phyloP scores from a whole-genome alignment of 768 basidiomycete species.

The Agrocybe praecox region DNA sequence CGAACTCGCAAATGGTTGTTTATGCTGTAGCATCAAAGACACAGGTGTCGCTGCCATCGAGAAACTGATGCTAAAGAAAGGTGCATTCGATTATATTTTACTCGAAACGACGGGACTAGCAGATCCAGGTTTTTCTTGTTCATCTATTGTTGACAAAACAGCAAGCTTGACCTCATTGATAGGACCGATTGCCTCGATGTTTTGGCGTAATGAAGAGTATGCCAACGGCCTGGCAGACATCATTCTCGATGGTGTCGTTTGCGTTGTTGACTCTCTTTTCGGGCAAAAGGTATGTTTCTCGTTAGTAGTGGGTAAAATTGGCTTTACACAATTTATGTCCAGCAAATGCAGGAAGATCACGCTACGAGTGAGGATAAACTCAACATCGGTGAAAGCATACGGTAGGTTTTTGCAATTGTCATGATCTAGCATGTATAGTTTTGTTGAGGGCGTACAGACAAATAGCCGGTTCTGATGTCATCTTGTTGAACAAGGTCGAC shows the following conservation, averaged over 20 bases:
- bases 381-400: slow-evolving; percentile 72
- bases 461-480: slow-evolving; percentile 89
- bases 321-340: too few relatives aligned
- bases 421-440: background rate
- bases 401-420: slow-evolving; percentile 43
- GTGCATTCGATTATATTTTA: slow-evolving; percentile 92
- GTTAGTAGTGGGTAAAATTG: background rate
- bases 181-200: slow-evolving; percentile 88
- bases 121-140: slow-evolving; percentile 71
- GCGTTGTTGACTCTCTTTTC: slow-evolving; percentile 90
- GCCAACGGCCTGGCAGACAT: slow-evolving; percentile 73
- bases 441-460: slow-evolving; percentile 56
- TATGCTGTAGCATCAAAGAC: slow-evolving; percentile 99
- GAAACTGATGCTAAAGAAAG: slow-evolving; percentile 84
- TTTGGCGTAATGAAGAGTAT: slow-evolving; percentile 88
- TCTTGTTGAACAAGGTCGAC: slow-evolving; percentile 92
- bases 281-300: slow-evolving; percentile 44
- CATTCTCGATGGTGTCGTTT: slow-evolving; percentile 85
- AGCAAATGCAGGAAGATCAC: slow-evolving; percentile 86
- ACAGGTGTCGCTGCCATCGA: slow-evolving; percentile 92
- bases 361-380: slow-evolving; percentile 43
- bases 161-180: background rate
- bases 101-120: slow-evolving; percentile 96
- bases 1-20: slow-evolving; percentile 92
- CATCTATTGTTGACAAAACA: slow-evolving; percentile 4